Base-by-base conservation (phyloP, 345 rosid species). In the Combretum micranthum region DNA sequence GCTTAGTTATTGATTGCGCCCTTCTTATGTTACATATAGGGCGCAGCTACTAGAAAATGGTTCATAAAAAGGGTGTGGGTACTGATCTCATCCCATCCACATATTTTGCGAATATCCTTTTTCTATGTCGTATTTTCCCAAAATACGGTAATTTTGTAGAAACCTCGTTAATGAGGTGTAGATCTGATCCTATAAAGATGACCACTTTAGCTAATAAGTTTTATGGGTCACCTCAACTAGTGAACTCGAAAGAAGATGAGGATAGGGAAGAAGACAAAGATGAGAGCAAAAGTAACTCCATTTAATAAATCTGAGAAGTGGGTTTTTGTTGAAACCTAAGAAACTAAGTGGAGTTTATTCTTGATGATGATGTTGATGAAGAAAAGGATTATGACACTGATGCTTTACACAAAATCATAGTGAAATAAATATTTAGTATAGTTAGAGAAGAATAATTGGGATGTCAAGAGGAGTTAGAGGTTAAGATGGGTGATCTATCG, bases 181-280 rank as follows among this genome's bases (percentile, higher is more conserved):
- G 95, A 84, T 88, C 95, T 72, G 98, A 92, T 59, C 96, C 98
- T 59, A 93, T 88, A 13, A 86, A 81, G 72, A 83, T 92, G 79
- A 88, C 96, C 25, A 90, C 95, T 46, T 77, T 92, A 2, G 86
- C 93, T 50, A 88, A 77, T 68, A 77, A 76, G 66, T 85, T 81
- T 21, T 80, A 87, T 68, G 93, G 85, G 44, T 61, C 82, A 17
- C 89, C 88, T 48, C 73, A 75, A 0, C 61, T 69, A 18, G n/a
- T n/a, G n/a, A 62, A 67, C 44, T 72, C 53, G 3, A 54, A 55
- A 10, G 74, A 47, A 3, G 68, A 58, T 7, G 68, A 37, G 2
- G 62, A 62, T n/a, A 9, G n/a, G n/a, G 66, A 55, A 17, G 59
- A 64, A 16, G 73, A 53, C 0, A 56, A 46, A 7, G 63, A 22